These are phyloP conservation scores for Meira miltonrushii DNA, from an alignment of 1,284 basidiomycete genomes.

Conservation along the genomic window DNA sequence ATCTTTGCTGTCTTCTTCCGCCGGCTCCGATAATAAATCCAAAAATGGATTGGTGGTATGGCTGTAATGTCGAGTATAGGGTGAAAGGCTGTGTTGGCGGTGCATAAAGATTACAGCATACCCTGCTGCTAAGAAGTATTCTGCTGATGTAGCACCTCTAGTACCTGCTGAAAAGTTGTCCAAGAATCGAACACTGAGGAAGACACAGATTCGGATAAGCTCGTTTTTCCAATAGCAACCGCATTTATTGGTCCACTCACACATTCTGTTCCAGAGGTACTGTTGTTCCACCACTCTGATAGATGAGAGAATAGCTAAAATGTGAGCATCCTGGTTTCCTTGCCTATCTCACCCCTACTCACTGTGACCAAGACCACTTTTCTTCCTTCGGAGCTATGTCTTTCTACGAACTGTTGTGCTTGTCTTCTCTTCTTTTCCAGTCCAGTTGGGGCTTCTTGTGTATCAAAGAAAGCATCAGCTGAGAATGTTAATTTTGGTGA, in stretches of 20 bases:
- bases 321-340: background rate
- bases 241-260: conserved; percentile 11
- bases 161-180: conserved; percentile 99
- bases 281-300: conserved; percentile 47
- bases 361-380: conserved; percentile 91
- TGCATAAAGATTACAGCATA: conserved; percentile 99
- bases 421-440: conserved; percentile 20
- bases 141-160: conserved; percentile 90
- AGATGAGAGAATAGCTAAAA: conserved; percentile 9
- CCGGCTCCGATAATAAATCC: conserved; percentile 74
- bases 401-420: conserved; percentile 62
- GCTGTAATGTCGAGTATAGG: conserved; percentile 92
- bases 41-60: conserved; percentile 97
- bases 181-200: conserved; percentile 79
- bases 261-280: conserved; percentile 48
- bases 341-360: conserved; percentile 50
- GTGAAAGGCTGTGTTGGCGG: conserved; percentile 90
- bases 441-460: conserved; percentile 30
- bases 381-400: conserved; percentile 63
- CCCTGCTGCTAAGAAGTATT: conserved; percentile 84
- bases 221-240: background rate
- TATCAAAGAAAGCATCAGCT: conserved; percentile 15
- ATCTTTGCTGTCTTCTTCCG: conserved; percentile 10
- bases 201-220: background rate
- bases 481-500: background rate